phyloP scores from a whole-genome alignment of 192 early-diverging fungal species.

The Backusella westeae region DNA sequence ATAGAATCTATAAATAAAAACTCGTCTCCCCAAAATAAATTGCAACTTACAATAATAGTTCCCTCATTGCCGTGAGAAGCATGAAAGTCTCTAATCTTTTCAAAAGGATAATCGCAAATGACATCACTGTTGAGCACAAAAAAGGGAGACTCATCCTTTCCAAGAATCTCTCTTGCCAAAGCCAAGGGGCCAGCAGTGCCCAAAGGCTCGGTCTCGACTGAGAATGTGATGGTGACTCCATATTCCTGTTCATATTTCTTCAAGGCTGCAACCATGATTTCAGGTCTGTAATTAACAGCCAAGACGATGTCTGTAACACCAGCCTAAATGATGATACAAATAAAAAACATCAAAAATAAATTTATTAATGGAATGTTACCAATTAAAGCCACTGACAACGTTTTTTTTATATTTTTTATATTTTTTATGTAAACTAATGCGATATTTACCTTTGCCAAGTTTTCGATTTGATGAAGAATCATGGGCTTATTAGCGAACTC shows the following conservation, averaged over 20 bases:
- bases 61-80: slow-evolving; percentile 88
- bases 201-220: slow-evolving; percentile 94
- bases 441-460: slow-evolving; percentile 80
- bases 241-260: slow-evolving; percentile 91
- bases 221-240: slow-evolving; percentile 93
- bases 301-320: slow-evolving; percentile 97
- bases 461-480: slow-evolving; percentile 99
- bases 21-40: not conserved
- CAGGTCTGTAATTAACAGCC: slow-evolving; percentile 98
- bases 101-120: slow-evolving; percentile 98
- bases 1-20: not conserved
- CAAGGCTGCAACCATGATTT: slow-evolving; percentile 93
- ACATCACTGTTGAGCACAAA: slow-evolving; percentile 99
- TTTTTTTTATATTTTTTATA: not conserved
- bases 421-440: not conserved
- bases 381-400: not conserved
- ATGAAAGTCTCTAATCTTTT: slow-evolving; percentile 89
- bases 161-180: slow-evolving; percentile 87
- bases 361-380: not conserved
- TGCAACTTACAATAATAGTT: slow-evolving; percentile 75
- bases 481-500: slow-evolving; percentile 99
- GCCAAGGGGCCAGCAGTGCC: slow-evolving; percentile 96
- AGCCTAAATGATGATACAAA: slow-evolving; percentile 56
- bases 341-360: slow-evolving; percentile 10
- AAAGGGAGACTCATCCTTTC: slow-evolving; percentile 91